phyloP scores from a whole-genome alignment of 805 yeast species.

The Yamadazyma sp. region DNA sequence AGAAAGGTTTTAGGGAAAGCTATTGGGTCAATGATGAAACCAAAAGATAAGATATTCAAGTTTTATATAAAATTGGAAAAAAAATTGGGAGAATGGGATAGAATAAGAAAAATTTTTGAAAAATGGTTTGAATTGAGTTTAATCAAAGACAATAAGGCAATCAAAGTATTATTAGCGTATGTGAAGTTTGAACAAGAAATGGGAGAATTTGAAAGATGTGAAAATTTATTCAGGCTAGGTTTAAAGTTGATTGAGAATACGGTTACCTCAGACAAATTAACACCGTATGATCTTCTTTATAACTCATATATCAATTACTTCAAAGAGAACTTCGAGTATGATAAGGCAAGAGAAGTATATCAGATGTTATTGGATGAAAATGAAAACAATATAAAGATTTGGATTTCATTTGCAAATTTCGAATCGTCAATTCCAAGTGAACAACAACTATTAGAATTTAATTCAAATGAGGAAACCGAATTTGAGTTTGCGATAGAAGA shows the following conservation, averaged over 20 bases:
- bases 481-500: slow-evolving; percentile 51
- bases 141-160: slow-evolving; percentile 26
- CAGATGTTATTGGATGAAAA: slow-evolving; percentile 31
- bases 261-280: slow-evolving; percentile 26
- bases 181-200: slow-evolving; percentile 65
- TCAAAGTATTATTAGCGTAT: slow-evolving; percentile 50
- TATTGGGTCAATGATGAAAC: slow-evolving; percentile 48
- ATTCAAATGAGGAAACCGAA: slow-evolving; percentile 42
- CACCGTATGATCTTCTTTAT: slow-evolving; percentile 20
- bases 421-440: slow-evolving; percentile 65
- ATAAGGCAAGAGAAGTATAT: slow-evolving; percentile 51
- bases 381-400: slow-evolving; percentile 27
- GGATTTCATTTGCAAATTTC: slow-evolving; percentile 70
- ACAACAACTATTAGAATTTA: slow-evolving; percentile 44
- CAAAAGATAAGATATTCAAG: slow-evolving; percentile 52
- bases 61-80: slow-evolving; percentile 69
- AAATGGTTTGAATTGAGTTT: slow-evolving; percentile 49
- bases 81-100: slow-evolving; percentile 70
- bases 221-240: slow-evolving; percentile 59
- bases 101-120: slow-evolving; percentile 72
- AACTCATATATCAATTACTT: slow-evolving; percentile 51
- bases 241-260: slow-evolving; percentile 24
- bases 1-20: slow-evolving; percentile 70
- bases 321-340: slow-evolving; percentile 57
- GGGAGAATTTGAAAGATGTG: slow-evolving; percentile 68